phyloP scores from a whole-genome alignment of 1,284 basidiomycete genomes.

The Trichosporon faecale region DNA sequence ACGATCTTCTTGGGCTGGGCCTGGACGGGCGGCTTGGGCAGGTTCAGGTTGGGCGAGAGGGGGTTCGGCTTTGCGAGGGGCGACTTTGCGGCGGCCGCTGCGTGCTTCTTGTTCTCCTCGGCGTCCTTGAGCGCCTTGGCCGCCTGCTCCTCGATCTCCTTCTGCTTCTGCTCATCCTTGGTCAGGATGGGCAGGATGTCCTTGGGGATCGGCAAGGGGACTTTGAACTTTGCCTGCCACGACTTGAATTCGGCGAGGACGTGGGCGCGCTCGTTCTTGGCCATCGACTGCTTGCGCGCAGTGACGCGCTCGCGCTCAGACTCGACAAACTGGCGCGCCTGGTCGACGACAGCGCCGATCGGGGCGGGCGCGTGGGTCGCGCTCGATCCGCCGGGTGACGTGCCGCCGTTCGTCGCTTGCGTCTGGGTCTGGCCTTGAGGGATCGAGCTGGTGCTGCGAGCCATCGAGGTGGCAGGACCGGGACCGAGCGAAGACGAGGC shows the following conservation, averaged over 20 bases:
- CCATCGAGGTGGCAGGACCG: slow-evolving; percentile 17
- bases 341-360: slow-evolving; percentile 40
- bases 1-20: slow-evolving; percentile 45
- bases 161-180: slow-evolving; percentile 84
- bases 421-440: slow-evolving; percentile 13
- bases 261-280: slow-evolving; percentile 68
- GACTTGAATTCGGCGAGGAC: slow-evolving; percentile 78
- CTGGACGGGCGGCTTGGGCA: slow-evolving; percentile 21
- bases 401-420: slow-evolving; percentile 22
- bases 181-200: slow-evolving; percentile 89
- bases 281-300: slow-evolving; percentile 82
- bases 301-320: slow-evolving; percentile 81
- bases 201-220: slow-evolving; percentile 89
- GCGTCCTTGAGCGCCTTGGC: slow-evolving; percentile 59
- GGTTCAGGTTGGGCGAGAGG: slow-evolving; percentile 22
- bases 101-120: slow-evolving; percentile 57
- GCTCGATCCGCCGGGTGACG: slow-evolving; percentile 15
- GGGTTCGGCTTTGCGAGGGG: slow-evolving; percentile 21
- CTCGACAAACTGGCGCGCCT: slow-evolving; percentile 83
- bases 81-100: slow-evolving; percentile 24
- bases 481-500: slow-evolving; percentile 24
- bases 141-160: slow-evolving; percentile 74
- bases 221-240: slow-evolving; percentile 91
- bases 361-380: slow-evolving; percentile 14
- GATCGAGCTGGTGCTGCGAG: slow-evolving; percentile 25